Percentiles rank a stretch among this genome's conserved stretches.
These are phyloP conservation scores for Entomortierella beljakovae DNA, from an alignment of 192 early-diverging fungal genomes.

Conservation along the genomic window DNA sequence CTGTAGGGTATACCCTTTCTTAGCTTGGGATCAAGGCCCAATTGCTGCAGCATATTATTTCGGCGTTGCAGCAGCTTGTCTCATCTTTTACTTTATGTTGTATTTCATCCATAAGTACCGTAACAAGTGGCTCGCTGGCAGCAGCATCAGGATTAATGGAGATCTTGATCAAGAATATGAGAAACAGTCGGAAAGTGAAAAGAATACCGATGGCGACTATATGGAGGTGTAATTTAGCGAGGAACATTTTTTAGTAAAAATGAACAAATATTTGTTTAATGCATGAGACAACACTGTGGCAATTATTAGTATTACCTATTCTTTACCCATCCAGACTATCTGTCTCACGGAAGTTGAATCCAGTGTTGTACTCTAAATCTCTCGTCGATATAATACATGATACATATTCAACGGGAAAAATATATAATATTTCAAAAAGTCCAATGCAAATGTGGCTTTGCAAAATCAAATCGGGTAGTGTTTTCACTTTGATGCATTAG, in stretches of 20 bases:
- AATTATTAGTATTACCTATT: too few species aligned
- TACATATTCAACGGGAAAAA: too few species aligned
- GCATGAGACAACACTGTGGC: too few species aligned
- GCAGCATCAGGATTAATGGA: conserved; percentile 23
- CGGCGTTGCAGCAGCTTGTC: conserved; percentile 22
- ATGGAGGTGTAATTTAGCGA: too few species aligned
- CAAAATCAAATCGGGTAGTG: neutral
- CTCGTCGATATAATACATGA: too few species aligned
- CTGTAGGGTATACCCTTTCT: conserved; percentile 47
- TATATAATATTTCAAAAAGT: neutral
- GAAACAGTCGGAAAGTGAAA: neutral
- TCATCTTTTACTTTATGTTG: conserved; percentile 33
- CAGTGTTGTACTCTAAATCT: too few species aligned
- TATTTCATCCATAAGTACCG: conserved; percentile 39
- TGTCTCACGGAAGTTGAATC: too few species aligned
- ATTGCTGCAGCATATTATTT: conserved; percentile 30
- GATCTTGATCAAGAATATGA: conserved; percentile 23
- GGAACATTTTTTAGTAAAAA: too few species aligned
- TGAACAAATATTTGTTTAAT: too few species aligned
- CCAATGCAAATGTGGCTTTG: neutral
- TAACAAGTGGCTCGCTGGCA: conserved; percentile 15
- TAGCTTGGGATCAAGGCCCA: conserved; percentile 36
- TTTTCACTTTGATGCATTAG: too few species aligned
- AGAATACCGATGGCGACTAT: too few species aligned
- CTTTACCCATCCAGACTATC: too few species aligned